These are phyloP conservation scores for Penicillium sp. DNA, from an alignment of 2,329 filamentous ascomycete genomes.

Conservation along the genomic window DNA sequence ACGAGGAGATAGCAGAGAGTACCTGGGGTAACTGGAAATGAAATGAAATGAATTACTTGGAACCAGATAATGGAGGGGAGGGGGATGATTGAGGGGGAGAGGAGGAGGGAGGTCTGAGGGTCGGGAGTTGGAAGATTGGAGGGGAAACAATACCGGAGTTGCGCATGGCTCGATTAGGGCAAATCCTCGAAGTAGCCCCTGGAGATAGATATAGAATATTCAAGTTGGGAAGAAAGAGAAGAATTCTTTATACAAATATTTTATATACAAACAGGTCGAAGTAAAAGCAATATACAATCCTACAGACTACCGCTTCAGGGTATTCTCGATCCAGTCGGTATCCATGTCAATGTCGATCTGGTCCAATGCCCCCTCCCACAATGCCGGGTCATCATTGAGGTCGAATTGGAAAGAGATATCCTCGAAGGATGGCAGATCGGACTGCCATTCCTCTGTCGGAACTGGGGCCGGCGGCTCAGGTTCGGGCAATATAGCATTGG, in stretches of 20 bases:
- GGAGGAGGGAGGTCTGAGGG: too few relatives aligned
- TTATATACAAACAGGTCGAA: too few relatives aligned
- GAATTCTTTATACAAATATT: too few relatives aligned
- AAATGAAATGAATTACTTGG: background rate
- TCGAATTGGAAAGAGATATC: conserved; percentile 42
- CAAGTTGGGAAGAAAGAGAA: too few relatives aligned
- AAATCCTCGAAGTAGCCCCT: too few relatives aligned
- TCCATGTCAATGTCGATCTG: conserved; percentile 49
- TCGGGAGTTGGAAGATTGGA: too few relatives aligned
- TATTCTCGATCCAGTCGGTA: conserved; percentile 45
- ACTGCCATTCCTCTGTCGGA: conserved; percentile 22
- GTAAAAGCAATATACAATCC: background rate
- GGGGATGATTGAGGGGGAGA: too few relatives aligned
- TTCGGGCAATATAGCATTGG: conserved; percentile 11
- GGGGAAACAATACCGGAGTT: too few relatives aligned
- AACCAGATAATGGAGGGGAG: too few relatives aligned
- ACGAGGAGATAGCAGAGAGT: background rate
- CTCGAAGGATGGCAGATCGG: conserved; percentile 29
- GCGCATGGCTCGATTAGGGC: too few relatives aligned
- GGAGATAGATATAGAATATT: too few relatives aligned
- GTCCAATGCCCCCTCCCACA: conserved; percentile 48
- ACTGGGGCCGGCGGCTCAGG: background rate
- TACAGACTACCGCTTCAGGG: conserved; percentile 26
- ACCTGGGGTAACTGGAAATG: background rate
- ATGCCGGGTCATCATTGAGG: conserved; percentile 42